phyloP scores from a whole-genome alignment of 1,284 basidiomycete species.

The Ceratorhiza oryzae-sativae region DNA sequence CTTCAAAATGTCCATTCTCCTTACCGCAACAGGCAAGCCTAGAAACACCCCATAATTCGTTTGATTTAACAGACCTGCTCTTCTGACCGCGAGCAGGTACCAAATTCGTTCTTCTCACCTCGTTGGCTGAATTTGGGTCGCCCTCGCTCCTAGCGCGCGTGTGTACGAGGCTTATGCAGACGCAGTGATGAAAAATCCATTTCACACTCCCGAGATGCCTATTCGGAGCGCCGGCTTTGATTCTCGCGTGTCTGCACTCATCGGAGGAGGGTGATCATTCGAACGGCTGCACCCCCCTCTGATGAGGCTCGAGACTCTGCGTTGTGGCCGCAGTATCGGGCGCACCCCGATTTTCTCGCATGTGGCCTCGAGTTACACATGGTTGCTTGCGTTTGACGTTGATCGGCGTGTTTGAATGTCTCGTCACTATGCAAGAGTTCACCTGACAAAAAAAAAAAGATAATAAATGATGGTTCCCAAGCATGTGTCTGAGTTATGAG shows the following conservation, averaged over 20 bases:
- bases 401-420: constrained; percentile 12
- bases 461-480: constrained; percentile 16
- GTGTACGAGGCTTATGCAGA: constrained; percentile 93
- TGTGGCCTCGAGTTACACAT: constrained; percentile 9
- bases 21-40: constrained; percentile 90
- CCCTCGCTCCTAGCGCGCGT: constrained; percentile 74
- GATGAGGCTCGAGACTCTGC: constrained; percentile 25
- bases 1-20: constrained; percentile 87
- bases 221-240: constrained; percentile 94
- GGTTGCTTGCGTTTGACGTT: constrained; percentile 5
- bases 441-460: too few species aligned
- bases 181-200: constrained; percentile 98
- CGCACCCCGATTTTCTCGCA: constrained; percentile 18
- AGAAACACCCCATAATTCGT: background rate
- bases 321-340: constrained; percentile 36
- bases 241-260: constrained; percentile 57
- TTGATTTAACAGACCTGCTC: constrained; percentile 11
- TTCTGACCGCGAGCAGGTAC: constrained; percentile 67
- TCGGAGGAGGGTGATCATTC: constrained; percentile 32
- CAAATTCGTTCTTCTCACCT: constrained; percentile 94
- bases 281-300: background rate
- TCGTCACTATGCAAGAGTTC: constrained; percentile 21
- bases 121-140: constrained; percentile 74
- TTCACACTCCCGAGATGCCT: constrained; percentile 99
- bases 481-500: constrained; percentile 10